Base-by-base conservation (phyloP, 805 yeast genomes). In the Wickerhamomyces rabaulensis region DNA sequence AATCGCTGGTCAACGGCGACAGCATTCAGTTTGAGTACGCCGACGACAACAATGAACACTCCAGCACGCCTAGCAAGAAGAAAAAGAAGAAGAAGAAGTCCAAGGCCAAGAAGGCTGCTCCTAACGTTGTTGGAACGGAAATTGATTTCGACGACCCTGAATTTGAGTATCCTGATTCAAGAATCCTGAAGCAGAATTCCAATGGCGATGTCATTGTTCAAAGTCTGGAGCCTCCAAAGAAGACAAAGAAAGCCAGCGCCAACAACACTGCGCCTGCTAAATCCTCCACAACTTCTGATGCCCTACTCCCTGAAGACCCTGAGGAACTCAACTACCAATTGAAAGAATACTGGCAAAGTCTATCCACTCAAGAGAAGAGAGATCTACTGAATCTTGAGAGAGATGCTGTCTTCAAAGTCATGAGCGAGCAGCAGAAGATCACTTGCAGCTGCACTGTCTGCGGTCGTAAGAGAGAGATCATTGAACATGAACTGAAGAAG, bases 131-230 rank as follows among this genome's bases (percentile, higher is more conserved):
- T 26, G 59, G 52, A 4, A 50, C 47, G 15, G 54, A 74, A 41
- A 54, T 80, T 22, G 75, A 74, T 56, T 17, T 33, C 4, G 36
- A 33, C 3, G 71, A 80, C 54, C 79, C 82, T 13, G 70, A 74
- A 36, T 74, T 76, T 31, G 88, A 82, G 15, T 85, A 85, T 57
- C 94, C 94, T 3, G 73, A 77, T 13, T 82, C 90, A 9, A 64
- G 94, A 47, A 80, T 85, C 5, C 80, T 85, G 40, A 83, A 79
- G 53, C 81, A 82, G 54, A 85, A 78, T 4, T 75, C 82, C 4
- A 84, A 86, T 60, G 95, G 95, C 8, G 87, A 84, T 54, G 85
- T 87, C 6, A 76, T 86, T 42, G 89, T 87, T 21, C 84, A 85
- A 55, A 61, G 66, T 29, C 54, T 65, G 42, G 53, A 54, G 9